A percentile compares a stretch with the other conserved stretches of the same genome.
These are phyloP conservation scores for Pseudogymnoascus sp. DNA, from an alignment of 2,329 filamentous ascomycete genomes.

Conservation along the genomic window DNA sequence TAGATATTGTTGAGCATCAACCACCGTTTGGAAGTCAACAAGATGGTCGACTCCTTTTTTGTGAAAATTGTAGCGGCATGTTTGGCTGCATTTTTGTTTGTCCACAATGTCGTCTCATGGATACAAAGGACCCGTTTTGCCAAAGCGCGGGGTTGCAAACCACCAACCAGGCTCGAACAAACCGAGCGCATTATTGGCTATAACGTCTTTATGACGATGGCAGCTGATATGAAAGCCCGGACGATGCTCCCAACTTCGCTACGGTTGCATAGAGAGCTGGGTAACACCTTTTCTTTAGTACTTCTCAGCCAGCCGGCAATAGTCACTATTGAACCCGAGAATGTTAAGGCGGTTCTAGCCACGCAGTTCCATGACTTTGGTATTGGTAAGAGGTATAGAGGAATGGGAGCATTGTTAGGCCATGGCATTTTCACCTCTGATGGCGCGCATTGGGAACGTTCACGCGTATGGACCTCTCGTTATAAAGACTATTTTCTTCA, in stretches of 20 bases:
- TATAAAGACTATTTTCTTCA: slow-evolving; percentile 11
- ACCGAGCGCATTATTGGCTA: slow-evolving; percentile 25
- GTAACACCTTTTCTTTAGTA: neutral
- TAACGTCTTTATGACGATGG: slow-evolving; percentile 18
- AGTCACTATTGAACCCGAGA: slow-evolving; percentile 28
- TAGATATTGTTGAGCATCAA: neutral
- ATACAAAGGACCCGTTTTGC: slow-evolving; percentile 16
- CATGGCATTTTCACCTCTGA: slow-evolving; percentile 27
- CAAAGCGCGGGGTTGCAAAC: slow-evolving; percentile 23
- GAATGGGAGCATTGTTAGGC: slow-evolving; percentile 30
- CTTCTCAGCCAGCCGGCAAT: neutral
- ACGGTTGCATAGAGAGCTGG: neutral
- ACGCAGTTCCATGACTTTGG: slow-evolving; percentile 42
- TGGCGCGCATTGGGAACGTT: slow-evolving; percentile 22
- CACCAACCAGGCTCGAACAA: slow-evolving; percentile 20
- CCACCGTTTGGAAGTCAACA: neutral
- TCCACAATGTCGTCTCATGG: neutral
- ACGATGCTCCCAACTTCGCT: neutral
- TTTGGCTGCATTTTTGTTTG: neutral
- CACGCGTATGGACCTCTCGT: neutral
- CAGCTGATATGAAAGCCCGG: neutral
- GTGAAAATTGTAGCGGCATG: neutral
- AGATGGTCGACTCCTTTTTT: neutral
- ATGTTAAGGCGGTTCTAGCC: slow-evolving; percentile 47
- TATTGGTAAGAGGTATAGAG: slow-evolving; percentile 36